Conservation (phyloP, 2,329 filamentous ascomycete species). For the Apiospora marii region DNA sequence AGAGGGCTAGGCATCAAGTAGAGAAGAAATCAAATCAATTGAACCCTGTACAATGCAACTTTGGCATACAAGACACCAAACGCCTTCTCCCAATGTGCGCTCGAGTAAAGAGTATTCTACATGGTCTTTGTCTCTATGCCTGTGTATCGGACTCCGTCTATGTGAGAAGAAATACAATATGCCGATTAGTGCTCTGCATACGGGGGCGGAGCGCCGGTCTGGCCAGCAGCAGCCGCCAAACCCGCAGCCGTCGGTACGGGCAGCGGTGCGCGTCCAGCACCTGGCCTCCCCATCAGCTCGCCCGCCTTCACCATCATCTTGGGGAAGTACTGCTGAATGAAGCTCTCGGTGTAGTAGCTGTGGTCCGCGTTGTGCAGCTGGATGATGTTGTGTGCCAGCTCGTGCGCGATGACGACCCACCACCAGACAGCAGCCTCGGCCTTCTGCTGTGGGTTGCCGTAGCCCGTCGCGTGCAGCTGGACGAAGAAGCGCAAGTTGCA, state of each 20-base stretch:
- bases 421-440: slow-evolving; percentile 83
- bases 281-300: slow-evolving; percentile 29
- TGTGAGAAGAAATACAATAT: neutral
- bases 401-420: slow-evolving; percentile 96
- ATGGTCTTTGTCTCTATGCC: neutral
- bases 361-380: slow-evolving; percentile 78
- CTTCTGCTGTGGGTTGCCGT: slow-evolving; percentile 55
- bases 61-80: neutral
- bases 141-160: slow-evolving; percentile 1
- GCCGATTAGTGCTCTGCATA: slow-evolving; percentile 9
- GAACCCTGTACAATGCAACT: neutral
- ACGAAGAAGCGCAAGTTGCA: slow-evolving; percentile 91
- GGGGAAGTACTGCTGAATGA: slow-evolving; percentile 79
- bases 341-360: slow-evolving; percentile 84
- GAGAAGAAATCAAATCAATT: neutral
- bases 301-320: slow-evolving; percentile 68
- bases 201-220: slow-evolving; percentile 12
- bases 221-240: neutral
- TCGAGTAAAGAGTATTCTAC: neutral
- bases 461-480: slow-evolving; percentile 71
- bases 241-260: neutral
- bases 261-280: neutral
- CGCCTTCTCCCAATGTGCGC: slow-evolving; percentile 4
- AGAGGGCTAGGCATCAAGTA: neutral
- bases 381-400: slow-evolving; percentile 94